These are phyloP conservation scores for Pythium rhizo-oryzae DNA, from an alignment of 352 stramenopile species.

Conservation along the genomic window DNA sequence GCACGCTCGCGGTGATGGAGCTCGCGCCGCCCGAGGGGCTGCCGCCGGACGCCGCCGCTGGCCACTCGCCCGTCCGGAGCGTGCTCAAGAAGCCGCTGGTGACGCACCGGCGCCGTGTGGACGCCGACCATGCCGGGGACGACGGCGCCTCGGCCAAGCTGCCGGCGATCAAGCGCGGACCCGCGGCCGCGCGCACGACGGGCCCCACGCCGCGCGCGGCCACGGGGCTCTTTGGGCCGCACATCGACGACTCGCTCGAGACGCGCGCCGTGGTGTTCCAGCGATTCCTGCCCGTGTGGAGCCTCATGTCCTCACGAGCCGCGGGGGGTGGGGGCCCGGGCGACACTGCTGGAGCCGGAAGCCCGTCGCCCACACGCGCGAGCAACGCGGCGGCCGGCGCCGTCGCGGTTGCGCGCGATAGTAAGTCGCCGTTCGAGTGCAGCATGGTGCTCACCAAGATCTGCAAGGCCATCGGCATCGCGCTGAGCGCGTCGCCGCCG, in stretches of 20 bases:
- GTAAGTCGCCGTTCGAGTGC: conserved; percentile 56
- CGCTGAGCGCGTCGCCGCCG: conserved; percentile 22
- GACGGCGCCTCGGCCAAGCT: conserved; percentile 5
- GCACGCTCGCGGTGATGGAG: conserved; percentile 35
- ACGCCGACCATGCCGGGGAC: background rate
- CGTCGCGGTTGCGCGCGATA: background rate
- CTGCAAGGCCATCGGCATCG: conserved; percentile 56
- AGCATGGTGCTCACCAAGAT: conserved; percentile 60
- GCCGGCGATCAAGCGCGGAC: conserved; percentile 13
- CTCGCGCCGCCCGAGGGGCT: conserved; percentile 13
- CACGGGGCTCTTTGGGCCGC: conserved; percentile 36
- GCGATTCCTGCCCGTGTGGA: conserved; percentile 45
- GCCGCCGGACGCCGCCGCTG: background rate
- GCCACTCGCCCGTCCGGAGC: background rate
- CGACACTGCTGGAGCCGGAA: background rate
- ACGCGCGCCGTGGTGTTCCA: conserved; percentile 36
- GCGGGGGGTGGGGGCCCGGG: conserved; percentile 1
- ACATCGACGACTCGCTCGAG: conserved; percentile 36
- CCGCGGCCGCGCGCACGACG: background rate
- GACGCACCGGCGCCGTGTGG: background rate
- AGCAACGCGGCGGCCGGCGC: background rate
- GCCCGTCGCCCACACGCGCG: background rate
- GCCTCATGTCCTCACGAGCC: conserved; percentile 40
- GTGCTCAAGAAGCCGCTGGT: conserved; percentile 14
- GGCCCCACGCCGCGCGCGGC: background rate